Conservation (phyloP, 805 yeast genomes). For the Metschnikowia corniflorae region DNA sequence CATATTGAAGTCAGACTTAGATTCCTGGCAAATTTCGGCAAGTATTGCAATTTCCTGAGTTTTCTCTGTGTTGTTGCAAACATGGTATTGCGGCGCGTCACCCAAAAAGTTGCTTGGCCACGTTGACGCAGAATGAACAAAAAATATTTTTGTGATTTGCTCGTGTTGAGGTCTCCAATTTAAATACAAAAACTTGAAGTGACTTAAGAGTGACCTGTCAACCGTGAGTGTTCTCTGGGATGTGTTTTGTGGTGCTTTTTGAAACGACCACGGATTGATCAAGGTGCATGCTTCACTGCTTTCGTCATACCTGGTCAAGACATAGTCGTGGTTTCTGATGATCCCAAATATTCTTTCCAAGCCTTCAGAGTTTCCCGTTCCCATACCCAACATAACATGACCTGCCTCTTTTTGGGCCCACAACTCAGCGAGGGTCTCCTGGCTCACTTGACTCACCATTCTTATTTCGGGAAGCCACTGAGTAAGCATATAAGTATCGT, state of each 20-base stretch:
- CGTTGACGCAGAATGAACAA: slow-evolving; percentile 15
- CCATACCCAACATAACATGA: slow-evolving; percentile 55
- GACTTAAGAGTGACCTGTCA: slow-evolving; percentile 21
- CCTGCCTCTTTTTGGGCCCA: slow-evolving; percentile 29
- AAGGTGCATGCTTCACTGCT: slow-evolving; percentile 8
- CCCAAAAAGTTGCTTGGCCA: slow-evolving; percentile 16
- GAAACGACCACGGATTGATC: slow-evolving; percentile 36
- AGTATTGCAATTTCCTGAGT: slow-evolving; percentile 28
- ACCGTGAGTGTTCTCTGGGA: slow-evolving; percentile 14
- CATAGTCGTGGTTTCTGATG: slow-evolving; percentile 67
- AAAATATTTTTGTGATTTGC: slow-evolving; percentile 21
- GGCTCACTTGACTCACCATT: slow-evolving; percentile 33
- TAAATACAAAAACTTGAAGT: slow-evolving; percentile 53
- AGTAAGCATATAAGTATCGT: slow-evolving; percentile 59
- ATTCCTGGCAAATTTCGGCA: slow-evolving; percentile 8
- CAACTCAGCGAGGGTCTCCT: slow-evolving; percentile 16
- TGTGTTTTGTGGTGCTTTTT: slow-evolving; percentile 16
- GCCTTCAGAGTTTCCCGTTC: slow-evolving; percentile 51
- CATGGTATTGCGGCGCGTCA: slow-evolving; percentile 42
- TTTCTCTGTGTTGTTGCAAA: slow-evolving; percentile 29
- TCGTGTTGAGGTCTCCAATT: slow-evolving; percentile 55
- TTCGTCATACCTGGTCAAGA: slow-evolving; percentile 32
- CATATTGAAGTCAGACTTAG: slow-evolving; percentile 9
- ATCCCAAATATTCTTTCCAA: slow-evolving; percentile 37
- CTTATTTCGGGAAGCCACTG: slow-evolving; percentile 72